Percentiles rank a stretch among this genome's conserved stretches.
phyloP scores from a whole-genome alignment of 345 rosid species.

The Salix viminalis region DNA sequence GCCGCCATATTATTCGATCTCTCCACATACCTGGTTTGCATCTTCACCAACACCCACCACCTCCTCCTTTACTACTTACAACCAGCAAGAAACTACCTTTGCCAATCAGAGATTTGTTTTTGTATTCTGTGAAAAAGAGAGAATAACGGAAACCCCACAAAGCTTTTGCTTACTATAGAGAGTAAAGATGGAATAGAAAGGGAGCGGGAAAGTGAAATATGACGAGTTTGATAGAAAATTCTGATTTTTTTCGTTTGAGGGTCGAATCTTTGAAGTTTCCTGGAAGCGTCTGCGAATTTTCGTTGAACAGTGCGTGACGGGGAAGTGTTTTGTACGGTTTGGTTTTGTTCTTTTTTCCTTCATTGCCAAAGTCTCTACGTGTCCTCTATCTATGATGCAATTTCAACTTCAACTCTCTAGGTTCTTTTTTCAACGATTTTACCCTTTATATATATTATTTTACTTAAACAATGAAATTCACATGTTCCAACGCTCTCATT shows the following conservation, averaged over 20 bases:
- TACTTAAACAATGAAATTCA: background rate
- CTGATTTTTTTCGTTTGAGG: background rate
- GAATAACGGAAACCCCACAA: background rate
- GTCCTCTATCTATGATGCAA: background rate
- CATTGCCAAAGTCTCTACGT: background rate
- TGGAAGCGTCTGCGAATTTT: constrained; percentile 21
- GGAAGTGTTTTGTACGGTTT: background rate
- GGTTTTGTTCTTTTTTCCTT: background rate
- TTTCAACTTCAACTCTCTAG: background rate
- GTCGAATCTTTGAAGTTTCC: constrained; percentile 14
- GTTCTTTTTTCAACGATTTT: background rate
- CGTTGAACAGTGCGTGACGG: background rate
- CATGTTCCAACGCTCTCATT: no score
- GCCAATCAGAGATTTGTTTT: background rate
- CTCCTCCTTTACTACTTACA: background rate
- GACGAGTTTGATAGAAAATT: background rate
- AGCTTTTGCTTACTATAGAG: background rate
- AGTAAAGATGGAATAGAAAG: background rate
- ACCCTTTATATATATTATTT: background rate
- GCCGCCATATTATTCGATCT: constrained; percentile 17
- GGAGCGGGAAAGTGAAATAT: constrained; percentile 6
- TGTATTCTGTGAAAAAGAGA: background rate
- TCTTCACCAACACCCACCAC: background rate
- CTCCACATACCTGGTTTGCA: constrained; percentile 25
- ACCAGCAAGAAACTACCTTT: background rate